Base-by-base conservation (phyloP, 2,329 filamentous ascomycete species). In the Hymenoscyphus fructigenus region DNA sequence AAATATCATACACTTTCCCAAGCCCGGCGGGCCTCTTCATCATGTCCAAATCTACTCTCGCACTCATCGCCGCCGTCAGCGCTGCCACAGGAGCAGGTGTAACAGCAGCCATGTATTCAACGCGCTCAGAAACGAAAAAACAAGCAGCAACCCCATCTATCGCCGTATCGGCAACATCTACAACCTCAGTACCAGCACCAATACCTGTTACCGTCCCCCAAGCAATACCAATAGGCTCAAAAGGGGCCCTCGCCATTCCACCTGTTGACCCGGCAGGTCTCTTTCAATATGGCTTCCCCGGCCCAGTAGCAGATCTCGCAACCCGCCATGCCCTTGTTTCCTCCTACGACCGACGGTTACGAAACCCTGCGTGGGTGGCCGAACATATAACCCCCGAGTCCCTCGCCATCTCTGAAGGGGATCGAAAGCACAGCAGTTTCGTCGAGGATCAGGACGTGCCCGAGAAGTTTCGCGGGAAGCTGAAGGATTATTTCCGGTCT, bases 331-430 rank as follows among this genome's bases (percentile, higher is more conserved):
- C 92, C 38, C 85, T 98, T 62, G 85, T 93, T 69, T 96, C 93
- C 36, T 89, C 91, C 72, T 99, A 90, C 84, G 94, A 99, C 80
- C 92, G 95, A 32, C 89, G 92, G 67, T 90, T 88, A 55, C 88
- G 93, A 75, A 99, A 99, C 79, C 95, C 95, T 34, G 85, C 91
- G 77, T 99, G 94, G 94, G 95, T 93, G 9, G 89, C 90, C 69
- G 95, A 99, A 82, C 95, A 99, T 82, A 97, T 99, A 78, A 99
- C 95, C 0, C 88, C 93, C 1, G 86, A 87, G 41, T 98, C 94
- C 0, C 85, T 99, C 15, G 84, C 89, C 3, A 77, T 83, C 60
- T 87, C 88, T 68, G 88, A 90, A 67, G 95, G 87, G 71, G 93
- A 98, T 80, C 89, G 95, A 74, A 91, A 92, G 77, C 83, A 94